These are phyloP conservation scores for Achlya hypogyna DNA, from an alignment of 352 stramenopile species.

Conservation along the genomic window DNA sequence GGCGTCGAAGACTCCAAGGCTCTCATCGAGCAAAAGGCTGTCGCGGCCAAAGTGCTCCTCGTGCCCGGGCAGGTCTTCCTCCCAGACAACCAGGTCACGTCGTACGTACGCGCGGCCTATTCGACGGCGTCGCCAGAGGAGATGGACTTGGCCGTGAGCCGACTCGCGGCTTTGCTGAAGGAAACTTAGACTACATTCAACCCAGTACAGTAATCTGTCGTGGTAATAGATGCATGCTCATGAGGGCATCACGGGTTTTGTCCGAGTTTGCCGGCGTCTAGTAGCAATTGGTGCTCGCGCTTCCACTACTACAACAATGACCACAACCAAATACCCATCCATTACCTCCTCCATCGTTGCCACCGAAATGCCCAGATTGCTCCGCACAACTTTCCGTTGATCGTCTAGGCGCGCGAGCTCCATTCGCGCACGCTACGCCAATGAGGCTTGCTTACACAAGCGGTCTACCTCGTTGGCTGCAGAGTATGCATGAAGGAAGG, in stretches of 20 bases:
- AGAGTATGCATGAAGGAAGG: background rate
- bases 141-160: slow-evolving; percentile 33
- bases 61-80: slow-evolving; percentile 37
- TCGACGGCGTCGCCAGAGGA: slow-evolving; percentile 33
- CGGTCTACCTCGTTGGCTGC: background rate
- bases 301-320: background rate
- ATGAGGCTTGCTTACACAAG: background rate
- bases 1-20: slow-evolving; percentile 27
- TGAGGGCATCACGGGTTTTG: background rate
- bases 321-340: too few relatives aligned
- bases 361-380: background rate
- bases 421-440: background rate
- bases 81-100: slow-evolving; percentile 23
- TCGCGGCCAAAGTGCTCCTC: slow-evolving; percentile 33
- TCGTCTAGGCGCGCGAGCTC: background rate
- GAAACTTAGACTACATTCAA: slow-evolving; percentile 11
- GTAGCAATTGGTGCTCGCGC: background rate
- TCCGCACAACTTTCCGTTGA: background rate
- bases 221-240: background rate
- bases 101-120: slow-evolving; percentile 35
- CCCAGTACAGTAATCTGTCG: background rate
- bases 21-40: slow-evolving; percentile 33
- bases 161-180: slow-evolving; percentile 27
- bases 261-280: background rate
- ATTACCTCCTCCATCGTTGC: slow-evolving; percentile 4